Conservation (phyloP, 768 basidiomycete genomes). For the Exsudoporus frostii region DNA sequence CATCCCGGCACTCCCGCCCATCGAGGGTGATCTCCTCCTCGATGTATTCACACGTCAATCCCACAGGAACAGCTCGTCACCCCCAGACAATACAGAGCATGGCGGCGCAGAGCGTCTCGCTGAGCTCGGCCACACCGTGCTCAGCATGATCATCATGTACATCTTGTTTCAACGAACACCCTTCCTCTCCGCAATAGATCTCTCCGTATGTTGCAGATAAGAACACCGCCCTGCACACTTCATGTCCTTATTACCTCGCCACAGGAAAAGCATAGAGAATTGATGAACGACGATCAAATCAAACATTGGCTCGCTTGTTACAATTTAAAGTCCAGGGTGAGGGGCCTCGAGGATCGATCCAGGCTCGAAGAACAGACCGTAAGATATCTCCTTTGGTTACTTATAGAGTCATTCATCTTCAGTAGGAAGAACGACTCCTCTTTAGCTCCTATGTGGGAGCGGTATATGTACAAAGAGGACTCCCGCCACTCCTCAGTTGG, state of each 20-base stretch:
- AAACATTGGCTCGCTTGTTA: constrained; percentile 51
- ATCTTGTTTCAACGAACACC: constrained; percentile 49
- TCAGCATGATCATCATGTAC: constrained; percentile 51
- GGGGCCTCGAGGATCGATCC: constrained; percentile 39
- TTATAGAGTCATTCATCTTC: constrained; percentile 2
- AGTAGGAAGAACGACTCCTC: constrained; percentile 53
- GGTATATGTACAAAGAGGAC: constrained; percentile 56
- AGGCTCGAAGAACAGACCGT: constrained; percentile 39
- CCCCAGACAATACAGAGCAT: constrained; percentile 44
- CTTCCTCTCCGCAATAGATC: constrained; percentile 38
- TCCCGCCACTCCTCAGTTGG: constrained; percentile 50
- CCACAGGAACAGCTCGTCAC: constrained; percentile 26
- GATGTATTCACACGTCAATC: constrained; percentile 56
- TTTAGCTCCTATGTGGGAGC: constrained; percentile 67
- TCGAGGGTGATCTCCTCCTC: constrained; percentile 56
- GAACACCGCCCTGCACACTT: not conserved
- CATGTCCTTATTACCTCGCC: not conserved
- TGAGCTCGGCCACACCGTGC: constrained; percentile 50
- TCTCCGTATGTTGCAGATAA: constrained; percentile 37
- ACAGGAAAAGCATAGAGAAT: constrained; percentile 25
- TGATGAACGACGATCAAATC: constrained; percentile 40
- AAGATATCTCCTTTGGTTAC: not conserved
- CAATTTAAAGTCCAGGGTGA: constrained; percentile 50
- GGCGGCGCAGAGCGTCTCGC: constrained; percentile 60
- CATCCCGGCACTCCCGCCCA: constrained; percentile 50